phyloP scores from a whole-genome alignment of 345 rosid species.

The Boechera retrofracta region DNA sequence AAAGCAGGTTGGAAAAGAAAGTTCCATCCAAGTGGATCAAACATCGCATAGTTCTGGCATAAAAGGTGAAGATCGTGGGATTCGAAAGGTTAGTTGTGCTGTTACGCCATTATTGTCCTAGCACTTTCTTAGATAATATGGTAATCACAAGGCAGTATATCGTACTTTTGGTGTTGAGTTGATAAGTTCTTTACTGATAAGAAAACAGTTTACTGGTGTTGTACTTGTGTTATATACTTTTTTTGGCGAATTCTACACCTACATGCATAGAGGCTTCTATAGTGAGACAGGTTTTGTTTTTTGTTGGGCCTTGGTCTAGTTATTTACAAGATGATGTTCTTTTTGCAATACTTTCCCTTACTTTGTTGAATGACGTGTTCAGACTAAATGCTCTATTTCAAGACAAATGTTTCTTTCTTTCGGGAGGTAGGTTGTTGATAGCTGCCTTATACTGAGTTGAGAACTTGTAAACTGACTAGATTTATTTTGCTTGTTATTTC shows the following conservation, averaged over 20 bases:
- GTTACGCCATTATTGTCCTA: constrained; percentile 23
- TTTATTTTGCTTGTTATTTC: constrained; percentile 34
- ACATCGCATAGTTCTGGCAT: constrained; percentile 60
- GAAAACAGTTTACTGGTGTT: constrained; percentile 4
- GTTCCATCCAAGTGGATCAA: constrained; percentile 52
- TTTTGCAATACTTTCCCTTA: constrained; percentile 12
- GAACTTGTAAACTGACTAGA: constrained; percentile 29
- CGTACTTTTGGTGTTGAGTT: constrained; percentile 18
- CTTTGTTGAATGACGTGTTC: constrained; percentile 9
- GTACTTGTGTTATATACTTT: constrained; percentile 10
- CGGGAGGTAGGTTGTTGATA: neutral
- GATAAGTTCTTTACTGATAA: constrained; percentile 11
- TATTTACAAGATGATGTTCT: constrained; percentile 7
- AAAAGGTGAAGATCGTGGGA: constrained; percentile 57
- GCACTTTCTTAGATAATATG: constrained; percentile 32
- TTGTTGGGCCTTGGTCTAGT: constrained; percentile 12
- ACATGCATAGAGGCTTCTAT: constrained; percentile 21
- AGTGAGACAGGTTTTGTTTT: constrained; percentile 4
- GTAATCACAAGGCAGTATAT: neutral
- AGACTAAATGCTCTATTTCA: constrained; percentile 10
- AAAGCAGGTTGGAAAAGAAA: constrained; percentile 59
- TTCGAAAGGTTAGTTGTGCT: constrained; percentile 66
- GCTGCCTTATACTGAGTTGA: constrained; percentile 17
- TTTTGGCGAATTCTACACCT: constrained; percentile 10
- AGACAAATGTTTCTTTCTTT: neutral